Conservation (phyloP, 2,329 filamentous ascomycete species). For the Phialemonium atrogriseum region DNA sequence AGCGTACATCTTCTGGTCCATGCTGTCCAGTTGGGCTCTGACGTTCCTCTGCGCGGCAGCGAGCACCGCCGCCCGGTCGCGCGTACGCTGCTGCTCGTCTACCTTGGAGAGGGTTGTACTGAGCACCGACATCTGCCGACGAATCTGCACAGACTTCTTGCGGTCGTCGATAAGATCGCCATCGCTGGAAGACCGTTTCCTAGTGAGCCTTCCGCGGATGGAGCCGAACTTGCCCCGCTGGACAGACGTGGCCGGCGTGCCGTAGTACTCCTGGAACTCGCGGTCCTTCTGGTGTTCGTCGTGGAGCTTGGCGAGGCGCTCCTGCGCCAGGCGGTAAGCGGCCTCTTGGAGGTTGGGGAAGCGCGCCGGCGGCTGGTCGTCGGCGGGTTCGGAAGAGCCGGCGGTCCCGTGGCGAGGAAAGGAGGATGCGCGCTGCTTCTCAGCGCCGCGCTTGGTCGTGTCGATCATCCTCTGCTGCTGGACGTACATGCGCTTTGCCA, state of each 20-base stretch:
- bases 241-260: conserved; percentile 32
- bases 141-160: conserved; percentile 62
- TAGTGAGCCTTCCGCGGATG: conserved; percentile 42
- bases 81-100: conserved; percentile 64
- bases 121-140: conserved; percentile 71
- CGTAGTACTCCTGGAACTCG: conserved; percentile 71
- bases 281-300: conserved; percentile 56
- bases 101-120: conserved; percentile 59
- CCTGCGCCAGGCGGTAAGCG: conserved; percentile 77
- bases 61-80: conserved; percentile 67
- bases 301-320: conserved; percentile 73
- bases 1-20: conserved; percentile 73
- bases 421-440: conserved; percentile 18
- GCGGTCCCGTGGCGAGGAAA: conserved; percentile 9
- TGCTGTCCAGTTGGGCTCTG: conserved; percentile 64
- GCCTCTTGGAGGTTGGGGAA: conserved; percentile 69
- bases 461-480: conserved; percentile 56
- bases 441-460: conserved; percentile 30
- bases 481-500: conserved; percentile 82
- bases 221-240: conserved; percentile 34
- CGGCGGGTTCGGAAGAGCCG: conserved; percentile 17
- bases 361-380: conserved; percentile 35
- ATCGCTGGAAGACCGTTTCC: conserved; percentile 61
- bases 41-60: conserved; percentile 80
- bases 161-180: conserved; percentile 55